These are phyloP conservation scores for Linaria vulgaris DNA, from an alignment of 257 asterid genomes.

Conservation along the genomic window DNA sequence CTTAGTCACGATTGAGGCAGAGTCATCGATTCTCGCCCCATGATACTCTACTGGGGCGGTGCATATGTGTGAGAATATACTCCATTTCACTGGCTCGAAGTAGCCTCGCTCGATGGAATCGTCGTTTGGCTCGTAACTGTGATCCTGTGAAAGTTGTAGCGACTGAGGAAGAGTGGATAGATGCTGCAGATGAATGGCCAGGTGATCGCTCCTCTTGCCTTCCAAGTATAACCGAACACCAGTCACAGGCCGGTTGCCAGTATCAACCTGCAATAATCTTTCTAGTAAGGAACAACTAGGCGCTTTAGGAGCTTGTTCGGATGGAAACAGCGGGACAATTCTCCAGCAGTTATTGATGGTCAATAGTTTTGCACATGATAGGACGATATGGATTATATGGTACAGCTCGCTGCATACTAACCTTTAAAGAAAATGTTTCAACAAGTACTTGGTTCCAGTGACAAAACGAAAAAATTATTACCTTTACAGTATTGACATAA, in stretches of 20 bases:
- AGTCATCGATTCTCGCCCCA: conserved; percentile 65
- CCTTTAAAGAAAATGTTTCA: too few species aligned
- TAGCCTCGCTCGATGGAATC: conserved; percentile 65
- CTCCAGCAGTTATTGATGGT: too few species aligned
- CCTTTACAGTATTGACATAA: conserved; percentile 86
- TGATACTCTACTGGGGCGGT: conserved; percentile 87
- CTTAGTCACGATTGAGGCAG: conserved; percentile 78
- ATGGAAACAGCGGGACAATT: too few species aligned
- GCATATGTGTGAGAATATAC: conserved; percentile 90
- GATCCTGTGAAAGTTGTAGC: conserved; percentile 62
- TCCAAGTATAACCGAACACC: conserved; percentile 88
- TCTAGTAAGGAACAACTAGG: neutral
- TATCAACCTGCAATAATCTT: conserved; percentile 58
- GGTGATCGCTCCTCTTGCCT: conserved; percentile 83
- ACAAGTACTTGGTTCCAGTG: too few species aligned
- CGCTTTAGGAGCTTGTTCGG: too few species aligned
- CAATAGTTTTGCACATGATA: too few species aligned
- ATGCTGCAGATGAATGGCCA: conserved; percentile 93
- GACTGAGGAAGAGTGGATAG: conserved; percentile 67
- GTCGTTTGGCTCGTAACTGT: conserved; percentile 53
- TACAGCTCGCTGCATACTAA: too few species aligned
- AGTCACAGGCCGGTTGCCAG: conserved; percentile 82
- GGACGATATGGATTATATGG: neutral
- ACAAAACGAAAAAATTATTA: conserved; percentile 12
- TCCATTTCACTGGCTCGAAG: conserved; percentile 90